These are phyloP conservation scores for Cucurbita maxima DNA, from an alignment of 306 rosid species.

Conservation along the genomic window DNA sequence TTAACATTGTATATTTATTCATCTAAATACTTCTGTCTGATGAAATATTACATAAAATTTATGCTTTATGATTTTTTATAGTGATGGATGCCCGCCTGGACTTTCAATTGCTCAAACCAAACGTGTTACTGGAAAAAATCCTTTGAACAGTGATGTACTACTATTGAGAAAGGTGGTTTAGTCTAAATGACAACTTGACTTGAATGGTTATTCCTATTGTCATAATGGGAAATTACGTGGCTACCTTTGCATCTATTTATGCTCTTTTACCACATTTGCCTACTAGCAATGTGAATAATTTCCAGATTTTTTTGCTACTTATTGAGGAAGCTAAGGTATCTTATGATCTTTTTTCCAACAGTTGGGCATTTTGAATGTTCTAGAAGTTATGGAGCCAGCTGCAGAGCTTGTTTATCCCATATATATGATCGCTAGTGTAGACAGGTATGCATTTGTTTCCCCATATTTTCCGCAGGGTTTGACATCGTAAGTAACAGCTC, in stretches of 20 bases:
- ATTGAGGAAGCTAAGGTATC: background rate
- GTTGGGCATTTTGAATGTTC: constrained; percentile 87
- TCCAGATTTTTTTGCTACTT: background rate
- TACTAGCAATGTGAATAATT: background rate
- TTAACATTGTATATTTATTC: background rate
- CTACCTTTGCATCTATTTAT: background rate
- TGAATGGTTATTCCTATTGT: constrained; percentile 11
- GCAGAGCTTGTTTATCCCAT: constrained; percentile 82
- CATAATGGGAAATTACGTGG: background rate
- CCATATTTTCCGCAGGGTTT: too few relatives aligned
- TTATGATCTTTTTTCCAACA: constrained; percentile 27
- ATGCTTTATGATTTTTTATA: constrained; percentile 21
- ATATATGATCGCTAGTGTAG: constrained; percentile 62
- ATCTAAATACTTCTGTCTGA: background rate
- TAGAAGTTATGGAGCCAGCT: constrained; percentile 63
- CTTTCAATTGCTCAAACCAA: constrained; percentile 67
- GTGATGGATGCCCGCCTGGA: constrained; percentile 64
- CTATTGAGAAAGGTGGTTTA: constrained; percentile 49
- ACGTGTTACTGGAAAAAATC: constrained; percentile 62
- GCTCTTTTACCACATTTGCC: background rate
- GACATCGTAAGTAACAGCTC: background rate
- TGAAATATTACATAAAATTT: background rate
- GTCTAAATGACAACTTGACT: background rate
- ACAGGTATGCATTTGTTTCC: constrained; percentile 39
- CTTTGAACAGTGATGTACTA: constrained; percentile 41